Conservation (phyloP, 352 stramenopile genomes). For the Peronospora tabacina region DNA sequence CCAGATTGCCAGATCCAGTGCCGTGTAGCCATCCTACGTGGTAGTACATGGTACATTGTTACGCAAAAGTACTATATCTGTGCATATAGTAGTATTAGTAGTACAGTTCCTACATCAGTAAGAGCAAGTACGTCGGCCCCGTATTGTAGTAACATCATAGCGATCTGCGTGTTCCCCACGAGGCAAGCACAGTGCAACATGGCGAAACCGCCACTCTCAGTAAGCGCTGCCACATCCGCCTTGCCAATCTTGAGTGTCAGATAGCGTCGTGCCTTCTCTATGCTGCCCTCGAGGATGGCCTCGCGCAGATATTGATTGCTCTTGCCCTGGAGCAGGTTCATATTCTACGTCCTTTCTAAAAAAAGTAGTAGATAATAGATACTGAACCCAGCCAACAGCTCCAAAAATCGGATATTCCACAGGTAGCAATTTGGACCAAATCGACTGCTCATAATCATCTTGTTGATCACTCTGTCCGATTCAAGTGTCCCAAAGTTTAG, state of each 20-base stretch:
- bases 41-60: not conserved
- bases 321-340: conserved; percentile 83
- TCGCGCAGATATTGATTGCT: conserved; percentile 83
- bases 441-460: no score
- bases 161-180: conserved; percentile 75
- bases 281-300: conserved; percentile 70
- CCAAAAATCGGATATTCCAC: no score
- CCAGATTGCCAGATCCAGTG: conserved; percentile 77
- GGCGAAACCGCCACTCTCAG: conserved; percentile 70
- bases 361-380: not conserved
- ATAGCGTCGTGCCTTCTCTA: conserved; percentile 75
- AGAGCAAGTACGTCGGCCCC: conserved; percentile 66
- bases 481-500: no score
- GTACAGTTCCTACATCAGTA: conserved; percentile 42
- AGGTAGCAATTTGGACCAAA: no score
- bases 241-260: conserved; percentile 82
- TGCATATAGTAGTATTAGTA: not conserved
- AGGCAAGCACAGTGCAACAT: conserved; percentile 77
- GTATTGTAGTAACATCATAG: conserved; percentile 84
- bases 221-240: conserved; percentile 65
- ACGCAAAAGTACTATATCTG: not conserved
- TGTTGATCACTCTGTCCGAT: no score
- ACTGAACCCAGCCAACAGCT: no score
- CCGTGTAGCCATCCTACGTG: conserved; percentile 66
- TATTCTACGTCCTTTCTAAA: conserved; percentile 9